Base-by-base conservation (phyloP, 306 rosid species). In the Luffa acutangula region DNA sequence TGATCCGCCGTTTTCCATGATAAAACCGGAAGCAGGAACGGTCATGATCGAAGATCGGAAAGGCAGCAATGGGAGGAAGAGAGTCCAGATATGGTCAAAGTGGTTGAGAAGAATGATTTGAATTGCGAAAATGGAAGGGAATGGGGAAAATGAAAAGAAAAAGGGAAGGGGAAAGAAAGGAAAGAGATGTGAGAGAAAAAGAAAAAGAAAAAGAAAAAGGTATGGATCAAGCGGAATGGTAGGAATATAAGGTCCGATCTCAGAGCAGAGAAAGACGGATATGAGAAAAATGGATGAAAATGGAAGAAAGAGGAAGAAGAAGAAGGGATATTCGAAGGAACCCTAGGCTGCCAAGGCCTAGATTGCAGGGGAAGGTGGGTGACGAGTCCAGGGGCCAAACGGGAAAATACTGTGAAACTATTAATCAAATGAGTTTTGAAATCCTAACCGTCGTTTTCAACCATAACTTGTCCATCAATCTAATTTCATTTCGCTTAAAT, bases 21-120 rank as follows among this genome's bases (percentile, higher is more conserved):
- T 89, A 75, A 82, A 88, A 69, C 81, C 85, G 76, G 96, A 93
- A 86, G 88, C 93, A 69, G 94, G 84, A 80, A 93, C 88, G 66
- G 97, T 93, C 99, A 93, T 91, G 81, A 74, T 31, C 71, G 42
- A 46, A 72, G 77, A 72, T 72, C 58, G 20, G 77, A 9, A 9
- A 25, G 73, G 1, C 2, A 3, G 17, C 12, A 73, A 73, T 31
- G 25, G 77, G 77, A 31, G 43, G 60, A 48, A 51, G 11, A 33
- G 78, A 45, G 78, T 33, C 46, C 33, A 49, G 56, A 74, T 51
- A 31, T 51, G 78, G 63, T 74, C 78, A 74, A 74, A 52, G 4
- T 51, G 2, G 45, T 12, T 6, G 43, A 13, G 71, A 43, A n/a
- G 31, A 14, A 36, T 37, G 78, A 36, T 49, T 17, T 34, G 57